Base-by-base conservation (phyloP, 768 basidiomycete genomes). In the Russula sp. region DNA sequence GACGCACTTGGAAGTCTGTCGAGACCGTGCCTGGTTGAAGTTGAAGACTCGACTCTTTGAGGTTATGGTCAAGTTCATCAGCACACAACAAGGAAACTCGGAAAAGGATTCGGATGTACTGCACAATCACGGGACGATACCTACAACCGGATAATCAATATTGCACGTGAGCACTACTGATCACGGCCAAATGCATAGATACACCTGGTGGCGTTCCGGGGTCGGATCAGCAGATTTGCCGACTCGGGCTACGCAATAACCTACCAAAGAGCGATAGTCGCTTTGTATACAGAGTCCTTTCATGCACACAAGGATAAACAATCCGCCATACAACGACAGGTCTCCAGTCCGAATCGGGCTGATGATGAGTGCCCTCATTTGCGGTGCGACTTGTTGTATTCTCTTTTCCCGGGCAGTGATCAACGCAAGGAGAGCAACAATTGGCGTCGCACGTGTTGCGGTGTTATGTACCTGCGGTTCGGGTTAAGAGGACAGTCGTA, bases 191-290 rank as follows among this genome's bases (percentile, higher is more conserved):
- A 35, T 45, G 37, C 11, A 5, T 40, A 35, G 39, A 56, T 44
- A 20, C n/a, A n/a, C 57, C 39, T 47, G 57, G 51, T 50, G 27
- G 47, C 31, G 40, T 44, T 50, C 63, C 57, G 47, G 44, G 40
- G 49, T 49, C 47, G 47, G 39, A 53, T 63, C 44, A n/a, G 20
- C 35, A 51, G 35, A 37, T 59, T 51, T 22, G n/a, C 35, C 42
- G 52, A 44, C 10, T 3, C 31, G n/a, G 13, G 44, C 22, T 45
- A 16, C 31, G 27, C 40, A 31, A 32, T 27, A 10, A 9, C 14
- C 27, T 42, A 18, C 54, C 54, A 27, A 54, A 42, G 27, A 13
- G 9, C 49, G 35, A 58, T 40, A 18, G 49, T 52, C 20, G 40
- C 42, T 50, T 37, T 9, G 22, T 13, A 49, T 35, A 44, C 44